Base-by-base conservation (phyloP, 768 basidiomycete genomes). In the Tylopilus cervinicoccineus region DNA sequence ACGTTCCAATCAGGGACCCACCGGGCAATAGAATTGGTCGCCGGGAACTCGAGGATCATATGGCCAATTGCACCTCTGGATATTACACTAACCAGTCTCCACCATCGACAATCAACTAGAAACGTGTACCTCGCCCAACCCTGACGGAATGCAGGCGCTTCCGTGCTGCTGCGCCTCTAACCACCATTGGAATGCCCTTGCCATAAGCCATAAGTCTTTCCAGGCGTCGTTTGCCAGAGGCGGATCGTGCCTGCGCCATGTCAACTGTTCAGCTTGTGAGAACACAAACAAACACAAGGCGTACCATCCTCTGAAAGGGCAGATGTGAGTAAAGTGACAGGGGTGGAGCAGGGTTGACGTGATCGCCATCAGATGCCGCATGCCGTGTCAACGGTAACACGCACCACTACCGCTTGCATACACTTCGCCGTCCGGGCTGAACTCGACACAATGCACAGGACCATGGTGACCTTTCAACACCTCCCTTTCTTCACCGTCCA, bases 401-500 rank as follows among this genome's bases (percentile, higher is more conserved):
- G 73, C 67, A 86, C 95, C 95, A 59, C 91, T 94, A 43, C 95
- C 96, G 60, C 90, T 93, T 29, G 95, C 95, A 66, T 91, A 98
- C 76, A 96, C 80, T 73, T 98, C 96, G 20, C 95, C 95, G 64
- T 98, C 95, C 1, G 95, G 95, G 62, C 88, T 91, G 68, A 86
- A 95, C 59, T 89, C 86, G 39, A 95, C 86, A 46, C 89, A 91
- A 59, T 95, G 93, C 16, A 98, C 94, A 17, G 95, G 94, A 20
- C 95, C 96, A 64, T 98, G 96, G 62, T 98, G 96, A 5, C 95
- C 95, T 68, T 96, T 95, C 49, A 93, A 77, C 26, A 96, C 79
- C 48, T 97, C 95, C 54, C 80, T 71, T 71, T 99, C 94, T 66
- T 86, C 84, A 2, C 95, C 96, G 27, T 87, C 80, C 62, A 94